Percentiles rank a stretch among this genome's conserved stretches.
phyloP scores from a whole-genome alignment of 176 grass and related monocot genomes.

The Carex parvula region DNA sequence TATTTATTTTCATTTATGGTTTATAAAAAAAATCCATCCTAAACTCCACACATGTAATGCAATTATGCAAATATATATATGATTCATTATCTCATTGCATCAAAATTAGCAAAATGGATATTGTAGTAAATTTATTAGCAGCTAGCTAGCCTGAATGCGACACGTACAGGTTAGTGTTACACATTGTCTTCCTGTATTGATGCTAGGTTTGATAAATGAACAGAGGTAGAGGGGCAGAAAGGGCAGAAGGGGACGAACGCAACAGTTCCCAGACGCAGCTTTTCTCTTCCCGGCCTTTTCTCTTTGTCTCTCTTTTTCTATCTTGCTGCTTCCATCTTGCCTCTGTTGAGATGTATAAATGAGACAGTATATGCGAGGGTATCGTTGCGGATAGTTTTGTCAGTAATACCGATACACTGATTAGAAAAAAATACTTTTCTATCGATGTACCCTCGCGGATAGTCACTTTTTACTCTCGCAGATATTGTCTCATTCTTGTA shows the following conservation, averaged over 20 bases:
- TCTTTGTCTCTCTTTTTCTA: not conserved
- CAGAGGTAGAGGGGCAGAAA: not conserved
- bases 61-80: not conserved
- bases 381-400: too few species aligned
- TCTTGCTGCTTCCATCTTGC: constrained; percentile 7
- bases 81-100: not conserved
- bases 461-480: too few species aligned
- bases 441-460: too few species aligned
- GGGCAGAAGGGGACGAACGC: not conserved
- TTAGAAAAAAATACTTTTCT: too few species aligned
- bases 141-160: not conserved
- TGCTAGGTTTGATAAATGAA: not conserved
- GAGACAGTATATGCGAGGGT: too few species aligned
- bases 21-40: too few species aligned
- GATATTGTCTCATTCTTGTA: too few species aligned
- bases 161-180: not conserved
- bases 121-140: not conserved
- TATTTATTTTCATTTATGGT: too few species aligned
- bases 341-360: not conserved
- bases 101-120: not conserved
- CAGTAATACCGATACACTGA: too few species aligned
- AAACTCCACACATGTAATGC: too few species aligned
- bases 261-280: not conserved
- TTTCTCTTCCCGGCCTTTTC: not conserved
- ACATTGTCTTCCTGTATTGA: not conserved